Base-by-base conservation (phyloP, 257 asterid genomes). In the Lycium barbarum region DNA sequence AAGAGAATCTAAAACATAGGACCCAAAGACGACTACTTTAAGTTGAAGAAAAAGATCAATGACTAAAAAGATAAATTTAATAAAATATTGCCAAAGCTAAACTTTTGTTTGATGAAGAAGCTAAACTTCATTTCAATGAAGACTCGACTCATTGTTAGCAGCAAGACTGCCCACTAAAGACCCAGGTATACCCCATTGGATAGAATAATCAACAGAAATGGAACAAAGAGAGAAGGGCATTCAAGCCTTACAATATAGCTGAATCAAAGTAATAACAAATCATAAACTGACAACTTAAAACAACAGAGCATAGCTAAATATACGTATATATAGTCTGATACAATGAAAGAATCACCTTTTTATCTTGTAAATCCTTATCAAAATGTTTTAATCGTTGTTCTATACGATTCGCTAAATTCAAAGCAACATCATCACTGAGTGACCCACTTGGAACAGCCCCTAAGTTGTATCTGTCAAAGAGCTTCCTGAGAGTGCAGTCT, bases 351-450 rank as follows among this genome's bases (percentile, higher is more conserved):
- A 84, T 84, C 81, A 95, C 99, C 98, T 93, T 95, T 88, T 93
- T 93, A 78, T 90, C 94, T 73, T 87, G 90, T 91, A 93, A 89
- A 81, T 97, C 98, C 84, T 89, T 90, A 59, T 84, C 85, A 35
- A 92, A 86, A 79, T 90, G 91, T 88, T 70, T 83, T 88, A 94
- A 89, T 91, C 94, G 95, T 65, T 88, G 89, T 71, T 84, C 84
- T 57, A 97, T 88, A 83, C 94, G 93, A 86, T 87, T 88, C 80
- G 91, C 86, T 88, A 95, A 95, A 90, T 90, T 92, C 84, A 71
- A 54, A 86, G 95, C 95, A 88, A 90, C 92, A 73, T 95, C 98
- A 86, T 94, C 95, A 82, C 92, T 92, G 80, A 91, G 90, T 40
- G 93, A 91, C 9, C 88, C 87, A 85, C 83, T 92, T 63, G 98